phyloP scores from a whole-genome alignment of 306 rosid species.

The Inga leiocalycina region DNA sequence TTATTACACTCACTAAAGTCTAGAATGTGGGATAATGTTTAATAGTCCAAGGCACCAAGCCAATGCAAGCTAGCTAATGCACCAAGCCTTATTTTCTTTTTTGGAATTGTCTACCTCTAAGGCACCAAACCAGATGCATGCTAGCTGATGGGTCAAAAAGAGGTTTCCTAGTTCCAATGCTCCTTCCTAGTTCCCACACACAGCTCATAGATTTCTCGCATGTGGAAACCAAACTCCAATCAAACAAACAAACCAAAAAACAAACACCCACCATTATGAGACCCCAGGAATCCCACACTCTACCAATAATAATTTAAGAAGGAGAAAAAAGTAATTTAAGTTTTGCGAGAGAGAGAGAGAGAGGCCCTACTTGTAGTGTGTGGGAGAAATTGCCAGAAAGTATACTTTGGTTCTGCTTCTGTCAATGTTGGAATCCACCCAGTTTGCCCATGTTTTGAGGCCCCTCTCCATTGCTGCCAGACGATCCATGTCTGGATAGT shows the following conservation, averaged over 20 bases:
- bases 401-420: constrained; percentile 57
- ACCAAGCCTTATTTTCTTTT: neutral
- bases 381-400: constrained; percentile 82
- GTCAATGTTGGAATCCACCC: constrained; percentile 78
- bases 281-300: constrained; percentile 21
- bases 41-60: neutral
- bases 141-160: constrained; percentile 22
- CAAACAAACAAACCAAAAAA: neutral
- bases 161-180: constrained; percentile 31
- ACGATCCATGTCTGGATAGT: constrained; percentile 72
- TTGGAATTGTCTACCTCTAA: neutral
- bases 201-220: constrained; percentile 37
- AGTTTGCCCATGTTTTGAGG: constrained; percentile 75
- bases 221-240: constrained; percentile 27
- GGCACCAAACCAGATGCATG: neutral
- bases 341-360: constrained; percentile 33
- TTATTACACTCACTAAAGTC: neutral
- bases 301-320: constrained; percentile 35
- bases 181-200: neutral
- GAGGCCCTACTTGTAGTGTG: constrained; percentile 69
- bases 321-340: constrained; percentile 28
- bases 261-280: constrained; percentile 21
- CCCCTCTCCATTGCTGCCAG: constrained; percentile 73
- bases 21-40: neutral
- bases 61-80: neutral